Evolutionary conservation across 768 basidiomycete genomes (phyloP).

Genomic region (Serpula lacrymans): DNA sequence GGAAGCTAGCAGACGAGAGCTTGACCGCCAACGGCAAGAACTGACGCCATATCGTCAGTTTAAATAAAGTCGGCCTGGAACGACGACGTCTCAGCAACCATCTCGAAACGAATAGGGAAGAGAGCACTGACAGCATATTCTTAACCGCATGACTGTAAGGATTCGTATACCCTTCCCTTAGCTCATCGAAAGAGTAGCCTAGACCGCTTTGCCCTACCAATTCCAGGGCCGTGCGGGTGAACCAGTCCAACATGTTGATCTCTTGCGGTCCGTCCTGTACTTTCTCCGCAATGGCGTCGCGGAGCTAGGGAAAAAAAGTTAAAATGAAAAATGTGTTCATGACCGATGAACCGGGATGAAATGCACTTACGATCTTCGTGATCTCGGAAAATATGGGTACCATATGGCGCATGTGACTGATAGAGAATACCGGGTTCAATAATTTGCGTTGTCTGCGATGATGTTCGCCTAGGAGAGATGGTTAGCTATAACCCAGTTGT

Average conservation of each 20-base stretch:
- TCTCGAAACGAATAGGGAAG: neutral
- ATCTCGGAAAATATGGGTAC: slow-evolving; percentile 35
- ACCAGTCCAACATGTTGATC: slow-evolving; percentile 31
- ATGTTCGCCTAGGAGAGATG: slow-evolving; percentile 19
- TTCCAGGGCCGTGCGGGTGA: slow-evolving; percentile 32
- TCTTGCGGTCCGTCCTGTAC: slow-evolving; percentile 15
- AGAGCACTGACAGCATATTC: neutral
- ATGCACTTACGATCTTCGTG: slow-evolving; percentile 32
- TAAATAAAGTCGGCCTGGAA: neutral
- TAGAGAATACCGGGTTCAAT: slow-evolving; percentile 31
- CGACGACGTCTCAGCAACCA: neutral
- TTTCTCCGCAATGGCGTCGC: slow-evolving; percentile 7
- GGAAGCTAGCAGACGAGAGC: neutral
- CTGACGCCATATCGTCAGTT: neutral
- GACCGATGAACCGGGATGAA: neutral
- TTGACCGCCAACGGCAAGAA: neutral
- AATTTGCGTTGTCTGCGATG: slow-evolving; percentile 30
- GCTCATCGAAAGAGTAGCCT: slow-evolving; percentile 30
- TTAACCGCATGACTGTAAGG: slow-evolving; percentile 1
- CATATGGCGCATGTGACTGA: slow-evolving; percentile 26
- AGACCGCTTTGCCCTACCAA: slow-evolving; percentile 32
- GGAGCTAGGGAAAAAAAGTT: neutral
- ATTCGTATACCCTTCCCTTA: slow-evolving; percentile 22
- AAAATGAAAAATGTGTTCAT: neutral
- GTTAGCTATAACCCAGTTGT: neutral